A percentile compares a stretch with the other conserved stretches of the same genome.
Conservation (phyloP, 345 rosid species). For the Conringia planisiliqua region DNA sequence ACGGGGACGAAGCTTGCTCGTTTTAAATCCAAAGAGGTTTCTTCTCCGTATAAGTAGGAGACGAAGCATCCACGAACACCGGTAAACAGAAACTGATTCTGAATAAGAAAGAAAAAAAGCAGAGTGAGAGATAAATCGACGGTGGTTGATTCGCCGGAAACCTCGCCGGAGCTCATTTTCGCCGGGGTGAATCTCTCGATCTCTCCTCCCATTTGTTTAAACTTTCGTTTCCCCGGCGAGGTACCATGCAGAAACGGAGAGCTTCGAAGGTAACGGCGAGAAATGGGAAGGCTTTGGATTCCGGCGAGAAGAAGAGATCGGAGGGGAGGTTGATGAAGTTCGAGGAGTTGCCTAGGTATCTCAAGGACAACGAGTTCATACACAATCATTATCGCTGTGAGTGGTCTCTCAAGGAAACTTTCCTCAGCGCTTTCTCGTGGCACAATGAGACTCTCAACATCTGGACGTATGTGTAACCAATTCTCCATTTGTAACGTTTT, state of each 20-base stretch:
- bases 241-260: conserved; percentile 31
- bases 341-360: conserved; percentile 73
- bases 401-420: conserved; percentile 77
- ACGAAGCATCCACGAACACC: conserved; percentile 6
- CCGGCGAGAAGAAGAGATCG: conserved; percentile 31
- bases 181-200: neutral
- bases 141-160: conserved; percentile 17
- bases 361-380: conserved; percentile 85
- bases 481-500: neutral
- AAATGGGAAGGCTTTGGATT: conserved; percentile 16
- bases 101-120: neutral
- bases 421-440: conserved; percentile 75
- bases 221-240: neutral
- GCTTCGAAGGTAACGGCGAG: conserved; percentile 9
- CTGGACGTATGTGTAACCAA: conserved; percentile 68
- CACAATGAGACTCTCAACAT: conserved; percentile 95
- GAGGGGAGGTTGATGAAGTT: conserved; percentile 61
- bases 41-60: conserved; percentile 35
- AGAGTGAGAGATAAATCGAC: neutral
- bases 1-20: conserved; percentile 10
- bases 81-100: neutral
- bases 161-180: conserved; percentile 13
- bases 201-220: neutral
- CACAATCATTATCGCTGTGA: conserved; percentile 87
- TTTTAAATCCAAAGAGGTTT: conserved; percentile 4